Evolutionary conservation across 371 early-diverging fungal genomes (phyloP).

Genomic region (Rhizopus delemar): DNA sequence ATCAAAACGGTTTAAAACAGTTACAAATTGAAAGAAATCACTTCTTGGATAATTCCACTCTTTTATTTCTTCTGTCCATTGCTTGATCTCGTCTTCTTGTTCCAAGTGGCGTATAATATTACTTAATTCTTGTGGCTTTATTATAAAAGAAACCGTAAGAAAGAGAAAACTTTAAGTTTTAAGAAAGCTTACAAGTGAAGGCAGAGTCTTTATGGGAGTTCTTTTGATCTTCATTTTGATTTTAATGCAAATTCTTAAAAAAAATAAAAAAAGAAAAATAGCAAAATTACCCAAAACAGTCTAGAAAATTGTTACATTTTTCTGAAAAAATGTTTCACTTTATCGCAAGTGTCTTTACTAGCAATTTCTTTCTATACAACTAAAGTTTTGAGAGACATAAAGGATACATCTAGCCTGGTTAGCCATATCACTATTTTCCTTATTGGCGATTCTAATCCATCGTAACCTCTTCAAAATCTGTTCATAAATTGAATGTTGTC

Average conservation of each 20-base stretch:
- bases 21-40: conserved; percentile 94
- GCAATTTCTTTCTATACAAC: too few relatives aligned
- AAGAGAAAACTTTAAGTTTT: background rate
- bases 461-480: too few relatives aligned
- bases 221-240: conserved; percentile 20
- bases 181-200: conserved; percentile 11
- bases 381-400: too few relatives aligned
- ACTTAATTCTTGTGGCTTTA: conserved; percentile 51
- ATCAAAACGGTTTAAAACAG: conserved; percentile 93
- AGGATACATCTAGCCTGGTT: too few relatives aligned
- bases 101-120: conserved; percentile 54
- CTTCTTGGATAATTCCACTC: conserved; percentile 83
- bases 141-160: background rate
- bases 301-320: too few relatives aligned
- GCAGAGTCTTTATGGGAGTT: conserved; percentile 14
- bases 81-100: conserved; percentile 57
- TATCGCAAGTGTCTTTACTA: too few relatives aligned
- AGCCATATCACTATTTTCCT: too few relatives aligned
- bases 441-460: too few relatives aligned
- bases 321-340: too few relatives aligned
- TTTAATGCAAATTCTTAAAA: background rate
- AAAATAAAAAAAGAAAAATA: conserved; percentile 9
- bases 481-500: too few relatives aligned
- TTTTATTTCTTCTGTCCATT: conserved; percentile 42
- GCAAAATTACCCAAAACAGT: background rate